A percentile compares a stretch with the other conserved stretches of the same genome.
These are phyloP conservation scores for Anthracocystis setariae DNA, from an alignment of 1,284 basidiomycete species.

Conservation along the genomic window DNA sequence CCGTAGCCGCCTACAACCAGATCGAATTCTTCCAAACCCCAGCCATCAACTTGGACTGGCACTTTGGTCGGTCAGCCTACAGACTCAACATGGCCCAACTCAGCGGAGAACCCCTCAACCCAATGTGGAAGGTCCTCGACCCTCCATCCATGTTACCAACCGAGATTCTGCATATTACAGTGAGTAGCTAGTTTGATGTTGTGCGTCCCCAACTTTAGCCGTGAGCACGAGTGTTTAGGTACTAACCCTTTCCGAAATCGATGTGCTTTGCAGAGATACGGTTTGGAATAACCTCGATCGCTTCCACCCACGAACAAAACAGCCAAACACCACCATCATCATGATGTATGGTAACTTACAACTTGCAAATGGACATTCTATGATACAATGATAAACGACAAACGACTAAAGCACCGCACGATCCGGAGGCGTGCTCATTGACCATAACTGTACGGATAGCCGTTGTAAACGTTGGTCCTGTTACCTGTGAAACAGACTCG, in stretches of 20 bases:
- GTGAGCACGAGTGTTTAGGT: no score
- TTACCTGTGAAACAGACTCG: conserved; percentile 26
- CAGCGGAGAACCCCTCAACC: conserved; percentile 27
- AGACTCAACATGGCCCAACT: conserved; percentile 28
- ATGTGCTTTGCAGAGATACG: conserved; percentile 17
- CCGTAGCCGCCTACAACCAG: conserved; percentile 29
- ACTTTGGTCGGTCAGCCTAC: conserved; percentile 20
- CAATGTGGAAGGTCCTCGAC: conserved; percentile 51
- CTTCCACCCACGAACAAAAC: neutral
- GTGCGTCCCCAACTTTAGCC: no score
- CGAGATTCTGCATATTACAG: conserved; percentile 45
- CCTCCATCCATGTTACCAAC: conserved; percentile 58
- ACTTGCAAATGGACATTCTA: conserved; percentile 19
- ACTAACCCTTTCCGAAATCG: neutral
- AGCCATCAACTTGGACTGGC: conserved; percentile 11
- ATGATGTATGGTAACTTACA: neutral
- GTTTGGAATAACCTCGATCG: conserved; percentile 9
- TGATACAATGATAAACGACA: conserved; percentile 17
- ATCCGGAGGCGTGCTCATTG: neutral
- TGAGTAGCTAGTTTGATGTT: no score
- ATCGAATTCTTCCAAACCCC: conserved; percentile 22
- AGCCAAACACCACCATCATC: neutral
- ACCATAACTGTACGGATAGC: conserved; percentile 25
- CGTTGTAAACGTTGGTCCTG: conserved; percentile 22
- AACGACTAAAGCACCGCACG: no score